phyloP scores from a whole-genome alignment of 306 rosid species.

The Vigna radiata region DNA sequence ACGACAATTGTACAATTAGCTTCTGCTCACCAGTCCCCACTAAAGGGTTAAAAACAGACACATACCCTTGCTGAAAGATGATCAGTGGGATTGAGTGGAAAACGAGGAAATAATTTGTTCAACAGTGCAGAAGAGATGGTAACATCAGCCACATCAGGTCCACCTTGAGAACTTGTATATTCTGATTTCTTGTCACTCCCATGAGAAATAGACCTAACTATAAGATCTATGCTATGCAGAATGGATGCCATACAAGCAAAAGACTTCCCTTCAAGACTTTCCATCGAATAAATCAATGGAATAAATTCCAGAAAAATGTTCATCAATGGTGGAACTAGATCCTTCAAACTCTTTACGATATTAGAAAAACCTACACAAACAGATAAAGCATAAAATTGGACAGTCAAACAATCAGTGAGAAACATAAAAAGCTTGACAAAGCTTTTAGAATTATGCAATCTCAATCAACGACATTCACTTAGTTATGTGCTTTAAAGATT shows the following conservation, averaged over 20 bases:
- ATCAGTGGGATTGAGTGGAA: constrained; percentile 66
- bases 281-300: constrained; percentile 50
- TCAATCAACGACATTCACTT: constrained; percentile 7
- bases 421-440: constrained; percentile 25
- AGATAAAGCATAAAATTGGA: constrained; percentile 42
- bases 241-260: constrained; percentile 73
- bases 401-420: constrained; percentile 41
- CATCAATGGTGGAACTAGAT: constrained; percentile 68
- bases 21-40: constrained; percentile 23
- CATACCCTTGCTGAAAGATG: constrained; percentile 70
- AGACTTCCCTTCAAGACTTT: constrained; percentile 60
- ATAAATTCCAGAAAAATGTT: constrained; percentile 78
- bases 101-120: constrained; percentile 67
- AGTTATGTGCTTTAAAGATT: constrained; percentile 1
- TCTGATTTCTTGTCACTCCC: constrained; percentile 51
- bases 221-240: constrained; percentile 72
- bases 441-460: constrained; percentile 19
- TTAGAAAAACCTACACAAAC: constrained; percentile 60
- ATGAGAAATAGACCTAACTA: constrained; percentile 61
- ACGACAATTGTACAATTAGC: constrained; percentile 13
- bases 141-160: constrained; percentile 49
- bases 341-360: constrained; percentile 62
- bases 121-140: constrained; percentile 57
- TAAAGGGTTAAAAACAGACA: constrained; percentile 16
- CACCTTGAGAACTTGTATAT: constrained; percentile 51